phyloP scores from a whole-genome alignment of 1,139 yeast genomes.

The Hanseniaspora sp. region DNA sequence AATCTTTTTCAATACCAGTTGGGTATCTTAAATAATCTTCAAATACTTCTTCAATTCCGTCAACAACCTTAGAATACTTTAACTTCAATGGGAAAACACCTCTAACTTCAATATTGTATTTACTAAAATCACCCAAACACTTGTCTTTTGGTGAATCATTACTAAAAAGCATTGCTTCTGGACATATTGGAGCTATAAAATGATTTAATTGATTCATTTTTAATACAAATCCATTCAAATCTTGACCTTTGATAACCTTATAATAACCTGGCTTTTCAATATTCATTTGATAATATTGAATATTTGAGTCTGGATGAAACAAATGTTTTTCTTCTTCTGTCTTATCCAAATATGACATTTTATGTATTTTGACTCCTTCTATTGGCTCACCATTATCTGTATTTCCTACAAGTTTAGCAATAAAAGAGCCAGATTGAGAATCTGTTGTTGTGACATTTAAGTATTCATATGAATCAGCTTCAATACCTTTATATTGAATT shows the following conservation, averaged over 20 bases:
- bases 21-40: slow-evolving; percentile 41
- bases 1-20: slow-evolving; percentile 29
- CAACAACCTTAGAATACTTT: slow-evolving; percentile 48
- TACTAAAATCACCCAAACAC: slow-evolving; percentile 53
- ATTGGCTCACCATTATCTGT: slow-evolving; percentile 29
- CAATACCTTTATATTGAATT: slow-evolving; percentile 50
- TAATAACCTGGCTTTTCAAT: slow-evolving; percentile 63
- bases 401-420: slow-evolving; percentile 32
- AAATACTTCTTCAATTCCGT: slow-evolving; percentile 31
- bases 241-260: slow-evolving; percentile 53
- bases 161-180: slow-evolving; percentile 29
- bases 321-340: slow-evolving; percentile 18
- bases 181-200: slow-evolving; percentile 58
- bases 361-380: background rate
- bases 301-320: slow-evolving; percentile 28
- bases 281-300: slow-evolving; percentile 44
- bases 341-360: background rate
- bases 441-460: slow-evolving; percentile 37
- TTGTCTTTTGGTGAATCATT: slow-evolving; percentile 35
- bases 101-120: slow-evolving; percentile 44
- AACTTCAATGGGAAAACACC: slow-evolving; percentile 73
- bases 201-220: slow-evolving; percentile 56
- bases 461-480: slow-evolving; percentile 41
- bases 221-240: slow-evolving; percentile 51
- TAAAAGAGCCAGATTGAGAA: background rate